Evolutionary conservation across 805 yeast species (phyloP), one percentile per base, ranked within the genome.

Genomic region (Saccharomycopsis malanga): DNA sequence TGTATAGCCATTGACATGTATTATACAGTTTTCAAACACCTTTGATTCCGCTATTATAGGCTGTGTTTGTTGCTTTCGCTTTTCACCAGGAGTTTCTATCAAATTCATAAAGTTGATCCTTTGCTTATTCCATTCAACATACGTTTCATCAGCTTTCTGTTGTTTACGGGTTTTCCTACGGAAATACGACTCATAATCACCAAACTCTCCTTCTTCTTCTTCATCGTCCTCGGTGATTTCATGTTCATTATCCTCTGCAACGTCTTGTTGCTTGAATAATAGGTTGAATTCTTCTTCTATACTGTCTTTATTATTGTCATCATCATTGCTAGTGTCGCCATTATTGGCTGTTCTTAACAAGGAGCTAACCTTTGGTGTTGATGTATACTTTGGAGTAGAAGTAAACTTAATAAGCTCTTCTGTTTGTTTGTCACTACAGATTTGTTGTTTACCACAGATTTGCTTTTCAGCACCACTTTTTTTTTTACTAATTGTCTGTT

Each of bases 1-100:
- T 0, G 98, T 91, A 57, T 83, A 79, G 1, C 98, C 98, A 57
- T 88, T 89, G n/a, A 91, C 87, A 61, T 83, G 80, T 3, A 91
- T 71, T 1, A 69, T 63, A 59, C 89, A 85, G 1, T 73, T 77
- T 32, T 66, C 57, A 58, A 91, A 88, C 1, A 89, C 67, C 14
- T 5, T 38, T 56, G 38, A n/a, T 23, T 23, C 23, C 6, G 21
- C 29, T 45, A 10, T 18, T 12, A 39, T 4, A 9, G n/a, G n/a
- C n/a, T n/a, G n/a, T n/a, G n/a, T n/a, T 3, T 34, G 20, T 34
- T 25, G 17, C n/a, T 30, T 38, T 4, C 34, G 29, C 6, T 25
- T 21, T 25, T 27, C 12, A 18, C 36, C 15, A n/a, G 36, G 36
- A 7, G 36, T 5, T 6, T 6, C 53, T 38, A 14, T 32, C 17